Evolutionary conservation across 306 rosid species (phyloP).

Genomic region (Benincasa hispida): DNA sequence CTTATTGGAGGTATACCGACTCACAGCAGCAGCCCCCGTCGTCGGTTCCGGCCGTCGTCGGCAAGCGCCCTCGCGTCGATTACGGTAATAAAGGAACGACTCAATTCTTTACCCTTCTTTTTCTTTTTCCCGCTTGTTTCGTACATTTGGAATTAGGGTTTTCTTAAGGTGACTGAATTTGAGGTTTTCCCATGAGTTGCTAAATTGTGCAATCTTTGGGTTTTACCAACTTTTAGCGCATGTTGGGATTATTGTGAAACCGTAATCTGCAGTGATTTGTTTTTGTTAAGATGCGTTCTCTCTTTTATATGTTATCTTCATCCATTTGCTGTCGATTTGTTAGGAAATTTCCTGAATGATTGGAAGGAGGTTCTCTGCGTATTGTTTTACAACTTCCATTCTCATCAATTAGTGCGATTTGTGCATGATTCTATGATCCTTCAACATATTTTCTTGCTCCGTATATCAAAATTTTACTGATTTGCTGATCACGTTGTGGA

Average conservation of each 20-base stretch:
- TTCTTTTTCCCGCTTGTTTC: background rate
- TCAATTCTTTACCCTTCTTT: background rate
- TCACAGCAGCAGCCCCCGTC: conserved; percentile 44
- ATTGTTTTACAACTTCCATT: background rate
- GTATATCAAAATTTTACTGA: background rate
- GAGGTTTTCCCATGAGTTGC: background rate
- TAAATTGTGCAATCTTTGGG: background rate
- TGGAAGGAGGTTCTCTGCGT: background rate
- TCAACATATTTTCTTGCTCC: background rate
- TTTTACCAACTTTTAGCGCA: background rate
- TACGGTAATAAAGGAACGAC: conserved; percentile 33
- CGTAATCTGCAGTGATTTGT: background rate
- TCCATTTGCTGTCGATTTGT: background rate
- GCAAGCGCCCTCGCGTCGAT: conserved; percentile 78
- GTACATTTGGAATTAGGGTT: conserved; percentile 15
- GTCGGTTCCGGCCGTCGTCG: conserved; percentile 39
- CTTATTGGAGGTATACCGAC: conserved; percentile 85
- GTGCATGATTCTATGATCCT: background rate
- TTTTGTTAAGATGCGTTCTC: background rate
- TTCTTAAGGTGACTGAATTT: background rate
- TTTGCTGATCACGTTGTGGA: background rate
- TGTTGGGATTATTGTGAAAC: background rate
- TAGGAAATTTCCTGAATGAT: background rate
- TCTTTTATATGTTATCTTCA: background rate
- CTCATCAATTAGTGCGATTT: background rate